Percentiles rank a stretch among this genome's conserved stretches.
Evolutionary conservation across 805 yeast genomes (phyloP).

Genomic region (Candida arabinofermentans): DNA sequence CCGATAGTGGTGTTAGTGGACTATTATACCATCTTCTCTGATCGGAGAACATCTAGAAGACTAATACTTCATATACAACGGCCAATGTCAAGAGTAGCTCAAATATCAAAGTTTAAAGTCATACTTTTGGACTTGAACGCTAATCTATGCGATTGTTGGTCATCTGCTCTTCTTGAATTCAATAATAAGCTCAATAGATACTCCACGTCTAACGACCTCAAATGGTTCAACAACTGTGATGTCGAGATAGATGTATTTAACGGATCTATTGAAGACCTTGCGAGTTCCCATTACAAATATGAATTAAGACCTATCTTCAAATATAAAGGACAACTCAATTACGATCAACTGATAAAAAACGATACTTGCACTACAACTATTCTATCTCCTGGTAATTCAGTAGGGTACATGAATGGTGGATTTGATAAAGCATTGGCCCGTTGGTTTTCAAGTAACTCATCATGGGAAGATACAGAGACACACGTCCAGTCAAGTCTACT

Average conservation of each 20-base stretch:
- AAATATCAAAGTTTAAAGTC: constrained; percentile 11
- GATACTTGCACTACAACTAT: constrained; percentile 28
- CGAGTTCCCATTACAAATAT: not conserved
- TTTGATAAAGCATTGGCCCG: constrained; percentile 38
- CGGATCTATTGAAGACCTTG: constrained; percentile 17
- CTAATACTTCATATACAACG: too few relatives aligned
- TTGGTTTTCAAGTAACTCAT: constrained; percentile 13
- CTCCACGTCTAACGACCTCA: constrained; percentile 5
- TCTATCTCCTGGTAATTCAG: constrained; percentile 50
- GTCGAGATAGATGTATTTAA: constrained; percentile 18
- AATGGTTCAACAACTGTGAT: constrained; percentile 16
- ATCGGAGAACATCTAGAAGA: too few relatives aligned
- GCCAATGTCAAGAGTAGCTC: too few relatives aligned
- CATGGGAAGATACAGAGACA: constrained; percentile 22
- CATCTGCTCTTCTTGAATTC: constrained; percentile 11
- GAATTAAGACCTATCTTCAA: constrained; percentile 8
- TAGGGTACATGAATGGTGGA: constrained; percentile 50
- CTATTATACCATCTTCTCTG: not conserved
- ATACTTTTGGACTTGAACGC: constrained; percentile 21
- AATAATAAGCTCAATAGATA: constrained; percentile 5
- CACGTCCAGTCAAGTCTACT: constrained; percentile 15
- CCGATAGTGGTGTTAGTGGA: too few relatives aligned
- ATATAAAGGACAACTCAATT: constrained; percentile 5
- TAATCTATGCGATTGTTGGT: constrained; percentile 20
- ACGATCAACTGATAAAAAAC: constrained; percentile 10